Evolutionary conservation across 768 basidiomycete genomes (phyloP), one percentile per base, ranked within the genome.

Genomic region (Panellus pusillus): DNA sequence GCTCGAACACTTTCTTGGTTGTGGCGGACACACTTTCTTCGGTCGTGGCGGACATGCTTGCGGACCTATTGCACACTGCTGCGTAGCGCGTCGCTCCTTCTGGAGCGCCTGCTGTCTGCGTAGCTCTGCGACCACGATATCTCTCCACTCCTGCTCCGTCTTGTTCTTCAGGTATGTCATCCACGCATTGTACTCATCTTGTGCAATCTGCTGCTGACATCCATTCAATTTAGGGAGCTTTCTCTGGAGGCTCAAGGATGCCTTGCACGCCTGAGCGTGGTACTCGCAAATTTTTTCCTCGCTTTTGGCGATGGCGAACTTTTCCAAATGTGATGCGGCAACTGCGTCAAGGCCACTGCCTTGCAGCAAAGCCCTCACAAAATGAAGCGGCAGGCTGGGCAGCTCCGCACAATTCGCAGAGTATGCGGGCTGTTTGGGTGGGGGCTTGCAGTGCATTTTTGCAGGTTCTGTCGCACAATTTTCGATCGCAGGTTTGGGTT

Each of bases 241-340:
- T 17, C 61, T 17, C 28, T 61, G 56, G 42, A 61, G 58, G 28
- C 40, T 42, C 13, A 61, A 19, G n/a, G 61, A 44, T 6, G 61
- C 61, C 15, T 61, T 53, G 46, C 61, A 61, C 13, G 61, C 61
- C 19, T 55, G 47, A 13, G 36, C 28, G 15, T 61, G 55, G 31
- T 58, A 61, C 27, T 61, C 61, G 28, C 50, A 42, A 9, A 61
- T 61, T 43, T 58, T 58, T 40, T 50, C 51, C 35, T 61, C 61
- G 42, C 56, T 50, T 3, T 18, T 38, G 9, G 24, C 40, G 2
- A 57, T 41, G 1, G 61, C 61, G 44, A 58, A 61, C 3, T 40
- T 27, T 36, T 54, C 53, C 20, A 61, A 36, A 32, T 60, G 27
- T 1, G 54, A 29, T 14, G 50, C 58, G 1, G 50, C 51, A 38